These are phyloP conservation scores for Xylaria nigripes DNA, from an alignment of 495 filamentous ascomycete species.

Conservation along the genomic window DNA sequence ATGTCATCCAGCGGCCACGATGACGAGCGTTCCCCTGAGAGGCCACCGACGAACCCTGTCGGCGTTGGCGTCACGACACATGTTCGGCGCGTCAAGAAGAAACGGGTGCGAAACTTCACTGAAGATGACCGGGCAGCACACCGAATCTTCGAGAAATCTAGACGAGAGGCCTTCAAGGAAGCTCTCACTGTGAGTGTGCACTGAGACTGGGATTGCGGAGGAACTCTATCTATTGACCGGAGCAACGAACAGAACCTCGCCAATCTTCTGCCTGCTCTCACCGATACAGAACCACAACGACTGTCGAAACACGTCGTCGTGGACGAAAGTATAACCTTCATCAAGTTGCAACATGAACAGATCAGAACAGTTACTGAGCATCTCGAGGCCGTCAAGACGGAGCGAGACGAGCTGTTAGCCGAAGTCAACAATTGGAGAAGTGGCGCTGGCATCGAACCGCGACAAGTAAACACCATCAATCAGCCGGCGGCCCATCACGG, in stretches of 20 bases:
- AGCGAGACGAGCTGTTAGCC: constrained; percentile 19
- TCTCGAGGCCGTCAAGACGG: constrained; percentile 13
- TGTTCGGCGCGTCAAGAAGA: constrained; percentile 12
- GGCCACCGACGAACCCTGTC: constrained; percentile 1
- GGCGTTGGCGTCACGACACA: background rate
- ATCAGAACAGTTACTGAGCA: constrained; percentile 7
- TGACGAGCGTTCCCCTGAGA: constrained; percentile 10
- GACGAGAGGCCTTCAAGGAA: constrained; percentile 23
- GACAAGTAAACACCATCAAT: constrained; percentile 2
- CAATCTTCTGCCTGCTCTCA: constrained; percentile 17
- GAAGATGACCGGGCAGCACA: constrained; percentile 21
- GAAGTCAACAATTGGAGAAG: constrained; percentile 19
- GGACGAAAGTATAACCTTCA: constrained; percentile 15
- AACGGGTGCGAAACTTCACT: constrained; percentile 22
- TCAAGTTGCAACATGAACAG: constrained; percentile 17
- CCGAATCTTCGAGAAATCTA: constrained; percentile 18
- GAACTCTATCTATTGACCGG: background rate
- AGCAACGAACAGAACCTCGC: constrained; percentile 16
- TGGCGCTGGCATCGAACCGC: constrained; percentile 8
- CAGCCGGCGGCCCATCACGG: constrained; percentile 4
- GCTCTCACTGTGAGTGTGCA: constrained; percentile 15
- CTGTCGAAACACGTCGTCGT: constrained; percentile 22
- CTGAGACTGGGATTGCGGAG: background rate
- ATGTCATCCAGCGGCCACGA: constrained; percentile 16
- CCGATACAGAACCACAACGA: constrained; percentile 17